Evolutionary conservation across 768 basidiomycete species (phyloP).

Genomic region (Suillus occidentalis): DNA sequence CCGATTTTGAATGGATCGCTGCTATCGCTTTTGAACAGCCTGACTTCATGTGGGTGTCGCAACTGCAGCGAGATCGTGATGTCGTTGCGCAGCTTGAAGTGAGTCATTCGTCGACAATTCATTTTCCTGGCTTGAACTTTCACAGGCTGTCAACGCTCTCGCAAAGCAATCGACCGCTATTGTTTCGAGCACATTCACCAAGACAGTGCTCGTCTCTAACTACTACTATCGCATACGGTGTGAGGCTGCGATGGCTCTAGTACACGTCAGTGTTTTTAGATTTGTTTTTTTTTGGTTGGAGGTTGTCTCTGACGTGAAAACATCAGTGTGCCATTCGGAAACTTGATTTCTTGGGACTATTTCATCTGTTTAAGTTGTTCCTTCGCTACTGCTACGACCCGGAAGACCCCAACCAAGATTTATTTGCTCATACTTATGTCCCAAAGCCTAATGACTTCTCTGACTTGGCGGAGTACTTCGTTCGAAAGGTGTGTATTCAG

Average conservation of each 20-base stretch:
- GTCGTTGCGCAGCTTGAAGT: slow-evolving; percentile 98
- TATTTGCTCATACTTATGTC: slow-evolving; percentile 87
- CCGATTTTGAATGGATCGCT: slow-evolving; percentile 99
- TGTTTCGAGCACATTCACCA: slow-evolving; percentile 88
- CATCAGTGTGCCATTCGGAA: slow-evolving; percentile 78
- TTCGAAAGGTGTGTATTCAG: slow-evolving; percentile 69
- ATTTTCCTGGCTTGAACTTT: slow-evolving; percentile 11
- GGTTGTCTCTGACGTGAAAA: slow-evolving; percentile 15
- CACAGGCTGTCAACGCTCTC: slow-evolving; percentile 89
- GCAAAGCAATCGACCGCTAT: slow-evolving; percentile 79
- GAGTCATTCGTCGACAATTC: slow-evolving; percentile 24
- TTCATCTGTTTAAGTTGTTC: slow-evolving; percentile 95
- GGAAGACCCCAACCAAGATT: slow-evolving; percentile 75
- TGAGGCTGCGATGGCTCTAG: slow-evolving; percentile 86
- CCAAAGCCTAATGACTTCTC: slow-evolving; percentile 94
- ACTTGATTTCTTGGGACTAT: slow-evolving; percentile 87
- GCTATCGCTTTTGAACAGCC: slow-evolving; percentile 89
- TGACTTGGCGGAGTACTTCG: slow-evolving; percentile 90
- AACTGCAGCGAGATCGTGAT: slow-evolving; percentile 92
- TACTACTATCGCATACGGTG: slow-evolving; percentile 96
- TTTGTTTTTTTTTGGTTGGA: slow-evolving; percentile 13
- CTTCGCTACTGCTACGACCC: slow-evolving; percentile 89
- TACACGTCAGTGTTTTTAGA: slow-evolving; percentile 56
- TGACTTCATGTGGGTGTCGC: slow-evolving; percentile 98
- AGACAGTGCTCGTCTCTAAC: slow-evolving; percentile 90